Base-by-base conservation (phyloP, 805 yeast species). In the Cyberlindnera sargentensis region DNA sequence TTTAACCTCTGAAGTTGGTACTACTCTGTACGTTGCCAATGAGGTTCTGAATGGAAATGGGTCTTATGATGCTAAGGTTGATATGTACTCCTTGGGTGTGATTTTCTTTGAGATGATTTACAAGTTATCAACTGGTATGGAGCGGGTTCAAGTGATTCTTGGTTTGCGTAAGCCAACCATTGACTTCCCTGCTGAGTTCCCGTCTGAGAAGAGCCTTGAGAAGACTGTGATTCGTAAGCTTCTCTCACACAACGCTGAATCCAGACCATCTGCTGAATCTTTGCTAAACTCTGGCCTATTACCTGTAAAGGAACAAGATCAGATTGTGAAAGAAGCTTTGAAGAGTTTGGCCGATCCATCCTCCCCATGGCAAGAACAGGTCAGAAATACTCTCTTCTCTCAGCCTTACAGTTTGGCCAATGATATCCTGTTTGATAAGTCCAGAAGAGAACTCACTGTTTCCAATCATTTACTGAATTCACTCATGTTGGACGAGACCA, bases 61-160 rank as follows among this genome's bases (percentile, higher is more conserved):
- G 3, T 68, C 74, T n/a, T 93, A 93, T 60, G 82, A 91, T 58
- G 96, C 86, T 50, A 93, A 93, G 53, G 95, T 93, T 33, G 99
- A 93, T 61, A 82, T 93, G 84, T 93, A 89, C 60, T 89, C 99
- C 0, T 65, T 93, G 34, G 99, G 99, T 3, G 79, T 93, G 31
- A 93, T 93, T 1, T 88, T 93, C 58, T 93, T 93, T 61, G 99
- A 93, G 60, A 93, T 93, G 99, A 76, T 88, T 28, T 88, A 81
- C 59, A 72, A 82, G 1, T 71, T 91, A 54, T 71, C 72, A n/a
- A 93, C 99, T 0, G 90, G 88, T 2, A 93, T 93, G 97, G 99
- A 93, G 60, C 72, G 99, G 41, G 88, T 84, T 8, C 71, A 73
- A 38, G 85, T 80, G 6, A 64, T 93, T n/a, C 75, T 79, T 47